Base-by-base conservation (phyloP, 2,329 filamentous ascomycete species). In the Claviceps lovelessii region DNA sequence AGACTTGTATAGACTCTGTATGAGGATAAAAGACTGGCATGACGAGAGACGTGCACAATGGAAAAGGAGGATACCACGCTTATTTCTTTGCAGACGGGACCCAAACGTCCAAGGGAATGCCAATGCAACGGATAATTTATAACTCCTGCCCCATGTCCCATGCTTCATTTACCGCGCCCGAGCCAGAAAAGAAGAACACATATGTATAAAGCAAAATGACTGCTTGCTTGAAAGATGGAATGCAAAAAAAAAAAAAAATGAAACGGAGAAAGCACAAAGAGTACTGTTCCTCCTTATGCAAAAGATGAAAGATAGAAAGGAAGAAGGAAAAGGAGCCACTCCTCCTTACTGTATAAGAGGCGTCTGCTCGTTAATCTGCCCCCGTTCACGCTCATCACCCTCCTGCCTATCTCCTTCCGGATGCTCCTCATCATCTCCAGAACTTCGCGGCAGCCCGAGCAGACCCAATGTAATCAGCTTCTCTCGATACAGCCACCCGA, bases 401-500 rank as follows among this genome's bases (percentile, higher is more conserved):
- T 54, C 57, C 31, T 45, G 51, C n/a, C 55, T 53, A 33, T 33
- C 31, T 1, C 8, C 2, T 9, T 33, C 31, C 31, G 1, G 4
- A 11, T 60, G 58, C 39, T 53, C 54, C 5, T 49, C 61, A 9
- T 62, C 56, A 11, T 57, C 58, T 10, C 53, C 57, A 29, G 51
- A 52, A 15, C 54, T 54, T 29, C 57, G 37, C 19, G 57, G 52
- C 19, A 57, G 57, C 52, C 61, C 54, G 6, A 59, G 58, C 28
- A 64, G 52, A 41, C 64, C 61, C 28, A 37, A 51, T 5, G 41
- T 50, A 35, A 72, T 64, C 57, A 68, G 62, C 52, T 61, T 63
- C 57, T 73, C 71, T 17, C 71, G 63, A 51, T 71, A 68, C 33
- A 72, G 58, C 71, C 71, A 73, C 0, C 65, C 68, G 15, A 68